Percentiles rank a stretch among this genome's conserved stretches.
Evolutionary conservation across 1,139 yeast species (phyloP).

Genomic region (Yamadazyma diddensiae): DNA sequence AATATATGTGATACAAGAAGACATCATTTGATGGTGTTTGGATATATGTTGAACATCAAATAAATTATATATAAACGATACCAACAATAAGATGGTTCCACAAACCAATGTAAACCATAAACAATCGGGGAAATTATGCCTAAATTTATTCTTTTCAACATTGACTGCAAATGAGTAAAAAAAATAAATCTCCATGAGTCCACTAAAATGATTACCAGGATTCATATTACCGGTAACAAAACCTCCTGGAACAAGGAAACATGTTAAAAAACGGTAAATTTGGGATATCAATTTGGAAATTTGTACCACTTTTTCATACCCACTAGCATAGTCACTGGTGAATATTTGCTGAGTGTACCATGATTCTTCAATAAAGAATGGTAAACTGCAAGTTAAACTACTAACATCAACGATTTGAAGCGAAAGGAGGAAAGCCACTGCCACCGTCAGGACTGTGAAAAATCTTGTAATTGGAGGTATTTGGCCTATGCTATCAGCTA

Average conservation of each 20-base stretch:
- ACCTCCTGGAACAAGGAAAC: conserved; percentile 45
- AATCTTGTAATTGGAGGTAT: conserved; percentile 50
- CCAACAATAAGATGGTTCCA: conserved; percentile 34
- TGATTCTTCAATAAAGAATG: conserved; percentile 1
- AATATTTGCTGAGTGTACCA: neutral
- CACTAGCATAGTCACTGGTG: neutral
- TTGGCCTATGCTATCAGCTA: conserved; percentile 29
- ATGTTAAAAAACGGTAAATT: conserved; percentile 46
- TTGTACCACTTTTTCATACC: neutral
- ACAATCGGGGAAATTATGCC: conserved; percentile 53
- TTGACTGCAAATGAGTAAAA: conserved; percentile 57
- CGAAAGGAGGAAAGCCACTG: conserved; percentile 26
- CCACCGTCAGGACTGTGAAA: conserved; percentile 37
- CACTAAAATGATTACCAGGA: conserved; percentile 48
- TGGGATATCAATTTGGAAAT: conserved; percentile 18
- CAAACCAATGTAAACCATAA: conserved; percentile 51
- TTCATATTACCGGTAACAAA: conserved; percentile 26
- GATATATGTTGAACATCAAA: conserved; percentile 21
- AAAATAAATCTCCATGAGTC: conserved; percentile 53
- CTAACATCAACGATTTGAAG: conserved; percentile 15
- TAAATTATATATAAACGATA: conserved; percentile 27
- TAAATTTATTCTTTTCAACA: conserved; percentile 53
- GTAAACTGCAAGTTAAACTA: conserved; percentile 5
- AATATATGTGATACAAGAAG: conserved; percentile 54
- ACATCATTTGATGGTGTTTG: conserved; percentile 36